Percentiles rank a stretch among this genome's conserved stretches.
Conservation (phyloP, 176 grass and related monocot species). For the Cenchrus americanus region DNA sequence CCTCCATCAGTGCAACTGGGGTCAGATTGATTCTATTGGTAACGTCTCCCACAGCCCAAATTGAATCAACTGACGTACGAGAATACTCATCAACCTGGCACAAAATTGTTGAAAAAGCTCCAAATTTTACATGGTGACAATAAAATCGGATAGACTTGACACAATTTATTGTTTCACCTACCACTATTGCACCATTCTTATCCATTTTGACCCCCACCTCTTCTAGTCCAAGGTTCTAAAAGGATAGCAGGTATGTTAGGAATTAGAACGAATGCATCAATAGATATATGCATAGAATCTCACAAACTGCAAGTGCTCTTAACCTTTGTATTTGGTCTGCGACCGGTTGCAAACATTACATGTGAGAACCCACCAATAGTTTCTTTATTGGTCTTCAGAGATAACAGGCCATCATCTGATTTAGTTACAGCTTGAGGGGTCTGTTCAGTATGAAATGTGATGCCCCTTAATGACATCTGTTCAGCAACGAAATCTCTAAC, state of each 20-base stretch:
- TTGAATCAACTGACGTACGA: slow-evolving; percentile 71
- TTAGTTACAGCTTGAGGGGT: slow-evolving; percentile 68
- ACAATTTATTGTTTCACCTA: slow-evolving; percentile 34
- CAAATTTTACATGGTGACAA: not conserved
- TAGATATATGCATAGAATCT: not conserved
- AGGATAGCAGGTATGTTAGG: slow-evolving; percentile 11
- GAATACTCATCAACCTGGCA: slow-evolving; percentile 79
- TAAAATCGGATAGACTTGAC: slow-evolving; percentile 2
- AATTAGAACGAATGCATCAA: slow-evolving; percentile 11
- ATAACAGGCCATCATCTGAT: slow-evolving; percentile 60
- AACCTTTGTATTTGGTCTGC: slow-evolving; percentile 82
- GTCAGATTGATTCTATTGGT: slow-evolving; percentile 81
- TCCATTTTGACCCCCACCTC: slow-evolving; percentile 68
- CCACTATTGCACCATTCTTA: slow-evolving; percentile 70
- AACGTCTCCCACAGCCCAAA: slow-evolving; percentile 88
- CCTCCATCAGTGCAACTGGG: slow-evolving; percentile 87
- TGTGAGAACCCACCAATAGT: slow-evolving; percentile 76
- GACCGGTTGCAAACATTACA: slow-evolving; percentile 86
- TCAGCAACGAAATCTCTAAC: slow-evolving; percentile 76
- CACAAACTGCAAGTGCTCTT: not conserved
- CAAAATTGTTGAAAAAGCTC: slow-evolving; percentile 17
- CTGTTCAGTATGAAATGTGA: slow-evolving; percentile 72
- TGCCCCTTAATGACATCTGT: slow-evolving; percentile 73
- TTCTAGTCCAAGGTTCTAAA: slow-evolving; percentile 82
- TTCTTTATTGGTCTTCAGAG: slow-evolving; percentile 79